Evolutionary conservation across 148 eudicot species (phyloP).

Genomic region (Rhododendron williamsianum): DNA sequence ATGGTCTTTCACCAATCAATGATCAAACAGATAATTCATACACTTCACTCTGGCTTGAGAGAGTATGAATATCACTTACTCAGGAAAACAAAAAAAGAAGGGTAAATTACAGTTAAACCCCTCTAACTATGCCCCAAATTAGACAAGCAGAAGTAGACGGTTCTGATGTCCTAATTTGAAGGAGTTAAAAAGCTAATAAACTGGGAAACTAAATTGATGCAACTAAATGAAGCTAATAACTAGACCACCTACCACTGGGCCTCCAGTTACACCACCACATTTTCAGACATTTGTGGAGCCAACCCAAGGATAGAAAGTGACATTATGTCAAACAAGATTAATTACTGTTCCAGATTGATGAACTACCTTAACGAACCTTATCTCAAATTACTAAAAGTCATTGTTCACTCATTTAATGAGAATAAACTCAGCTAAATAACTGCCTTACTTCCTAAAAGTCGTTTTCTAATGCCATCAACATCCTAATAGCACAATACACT

Average conservation of each 20-base stretch:
- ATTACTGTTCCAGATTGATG: not conserved
- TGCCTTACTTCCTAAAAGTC: not conserved
- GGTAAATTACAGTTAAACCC: too few relatives aligned
- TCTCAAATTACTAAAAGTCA: not conserved
- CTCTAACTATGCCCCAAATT: too few relatives aligned
- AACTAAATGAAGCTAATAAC: not conserved
- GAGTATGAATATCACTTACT: not conserved
- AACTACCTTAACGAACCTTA: not conserved
- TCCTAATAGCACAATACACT: not conserved
- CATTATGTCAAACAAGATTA: not conserved
- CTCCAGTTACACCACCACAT: not conserved
- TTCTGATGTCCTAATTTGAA: not conserved
- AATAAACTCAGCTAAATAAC: constrained; percentile 2
- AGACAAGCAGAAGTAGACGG: not conserved
- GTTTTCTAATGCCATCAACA: not conserved
- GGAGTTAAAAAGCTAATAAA: not conserved
- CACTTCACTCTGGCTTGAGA: not conserved
- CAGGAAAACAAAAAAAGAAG: not conserved
- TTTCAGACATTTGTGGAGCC: not conserved
- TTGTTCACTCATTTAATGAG: not conserved
- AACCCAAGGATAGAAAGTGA: not conserved
- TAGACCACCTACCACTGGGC: constrained; percentile 3
- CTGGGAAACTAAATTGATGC: not conserved
- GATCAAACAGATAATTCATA: not conserved
- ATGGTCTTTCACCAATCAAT: not conserved